A percentile compares a stretch with the other conserved stretches of the same genome.
Evolutionary conservation across 2,329 filamentous ascomycete genomes (phyloP).

Genomic region (Colletotrichum sp.): DNA sequence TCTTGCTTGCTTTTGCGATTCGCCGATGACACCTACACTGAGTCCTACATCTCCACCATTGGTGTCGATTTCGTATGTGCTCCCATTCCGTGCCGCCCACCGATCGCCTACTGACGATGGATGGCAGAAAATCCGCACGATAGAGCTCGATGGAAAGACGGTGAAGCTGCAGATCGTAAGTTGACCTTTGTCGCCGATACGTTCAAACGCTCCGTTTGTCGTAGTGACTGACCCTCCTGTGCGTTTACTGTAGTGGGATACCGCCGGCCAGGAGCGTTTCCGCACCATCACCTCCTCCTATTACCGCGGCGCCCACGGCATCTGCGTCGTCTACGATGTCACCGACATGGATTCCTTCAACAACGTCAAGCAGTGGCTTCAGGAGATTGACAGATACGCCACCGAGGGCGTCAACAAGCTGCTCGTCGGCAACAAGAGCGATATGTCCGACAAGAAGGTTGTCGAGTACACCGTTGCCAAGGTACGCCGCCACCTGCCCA

Average conservation of each 20-base stretch:
- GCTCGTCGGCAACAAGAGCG: constrained; percentile 99
- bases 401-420: constrained; percentile 99
- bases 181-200: constrained; percentile 22
- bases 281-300: constrained; percentile 99
- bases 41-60: constrained; percentile 99
- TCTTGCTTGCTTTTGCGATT: constrained; percentile 98
- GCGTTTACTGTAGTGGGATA: constrained; percentile 84
- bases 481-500: constrained; percentile 58
- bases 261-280: constrained; percentile 98
- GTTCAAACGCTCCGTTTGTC: neutral
- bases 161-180: constrained; percentile 99
- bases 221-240: constrained; percentile 28
- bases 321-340: constrained; percentile 99
- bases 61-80: constrained; percentile 93
- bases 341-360: constrained; percentile 99
- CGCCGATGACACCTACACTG: constrained; percentile 98
- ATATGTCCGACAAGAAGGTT: constrained; percentile 99
- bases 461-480: constrained; percentile 99
- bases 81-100: neutral
- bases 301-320: constrained; percentile 98
- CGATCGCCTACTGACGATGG: constrained; percentile 12
- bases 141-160: constrained; percentile 99
- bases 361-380: constrained; percentile 99
- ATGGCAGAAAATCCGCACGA: constrained; percentile 95
- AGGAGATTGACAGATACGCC: constrained; percentile 99